Evolutionary conservation across 2,329 filamentous ascomycete species (phyloP).

Genomic region (Pseudocercospora fijiensis): DNA sequence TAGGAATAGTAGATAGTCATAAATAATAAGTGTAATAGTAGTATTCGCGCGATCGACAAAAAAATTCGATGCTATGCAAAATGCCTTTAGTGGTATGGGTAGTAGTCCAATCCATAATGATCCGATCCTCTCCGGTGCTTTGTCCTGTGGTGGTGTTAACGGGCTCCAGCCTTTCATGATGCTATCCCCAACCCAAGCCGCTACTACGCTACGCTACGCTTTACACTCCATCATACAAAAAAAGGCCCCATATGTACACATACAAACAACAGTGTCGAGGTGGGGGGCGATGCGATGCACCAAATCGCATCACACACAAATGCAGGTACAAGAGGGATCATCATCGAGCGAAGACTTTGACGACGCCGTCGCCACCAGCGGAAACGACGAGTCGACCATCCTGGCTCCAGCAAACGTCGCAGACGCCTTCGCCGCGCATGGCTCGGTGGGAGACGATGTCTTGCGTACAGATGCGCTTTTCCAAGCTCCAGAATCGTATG

Average conservation of each 20-base stretch:
- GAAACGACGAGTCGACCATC: slow-evolving; percentile 94
- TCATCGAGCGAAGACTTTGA: slow-evolving; percentile 73
- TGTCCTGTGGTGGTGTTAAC: neutral
- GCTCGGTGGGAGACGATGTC: slow-evolving; percentile 90
- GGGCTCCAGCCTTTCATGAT: neutral
- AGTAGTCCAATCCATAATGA: neutral
- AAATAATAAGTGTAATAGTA: neutral
- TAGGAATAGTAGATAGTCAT: no score
- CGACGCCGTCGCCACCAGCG: slow-evolving; percentile 89
- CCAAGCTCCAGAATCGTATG: slow-evolving; percentile 93
- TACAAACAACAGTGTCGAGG: neutral
- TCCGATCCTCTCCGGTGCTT: neutral
- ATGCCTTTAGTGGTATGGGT: neutral
- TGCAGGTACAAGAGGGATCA: neutral
- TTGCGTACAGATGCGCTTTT: slow-evolving; percentile 92
- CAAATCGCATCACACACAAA: neutral
- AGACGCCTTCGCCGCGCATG: slow-evolving; percentile 95
- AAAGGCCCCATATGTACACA: neutral
- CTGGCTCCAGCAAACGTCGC: slow-evolving; percentile 90
- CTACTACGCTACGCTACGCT: neutral
- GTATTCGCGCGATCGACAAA: neutral
- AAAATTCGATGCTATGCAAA: neutral
- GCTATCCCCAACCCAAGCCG: neutral
- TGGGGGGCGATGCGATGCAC: neutral
- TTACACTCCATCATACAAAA: neutral